A percentile compares a stretch with the other conserved stretches of the same genome.
Conservation (phyloP, 345 rosid species). For the Hibiscus tridactylites region DNA sequence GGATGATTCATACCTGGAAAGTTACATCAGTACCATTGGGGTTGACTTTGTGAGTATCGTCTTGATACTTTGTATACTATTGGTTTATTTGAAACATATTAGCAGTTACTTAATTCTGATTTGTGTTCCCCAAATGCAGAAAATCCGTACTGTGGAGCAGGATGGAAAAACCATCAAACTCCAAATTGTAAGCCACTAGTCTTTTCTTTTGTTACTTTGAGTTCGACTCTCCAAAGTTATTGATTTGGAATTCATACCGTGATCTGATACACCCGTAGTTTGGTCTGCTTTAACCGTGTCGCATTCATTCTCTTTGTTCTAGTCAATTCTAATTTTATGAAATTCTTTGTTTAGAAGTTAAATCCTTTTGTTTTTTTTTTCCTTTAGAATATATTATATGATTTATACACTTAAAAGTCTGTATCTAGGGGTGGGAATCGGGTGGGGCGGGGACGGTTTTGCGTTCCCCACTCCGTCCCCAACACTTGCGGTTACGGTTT, state of each 20-base stretch:
- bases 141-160: constrained; percentile 57
- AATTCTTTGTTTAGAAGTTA: background rate
- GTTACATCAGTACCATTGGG: constrained; percentile 73
- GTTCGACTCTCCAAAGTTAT: background rate
- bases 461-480: too few species aligned
- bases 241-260: background rate
- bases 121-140: constrained; percentile 17
- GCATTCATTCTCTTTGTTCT: background rate
- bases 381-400: background rate
- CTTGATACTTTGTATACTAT: background rate
- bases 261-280: background rate
- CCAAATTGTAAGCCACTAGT: constrained; percentile 26
- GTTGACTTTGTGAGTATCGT: constrained; percentile 52
- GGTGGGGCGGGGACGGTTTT: too few species aligned
- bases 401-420: background rate
- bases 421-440: background rate
- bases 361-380: background rate
- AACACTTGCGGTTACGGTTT: too few species aligned
- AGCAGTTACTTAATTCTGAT: background rate
- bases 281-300: background rate
- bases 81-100: background rate
- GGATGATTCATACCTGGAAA: constrained; percentile 68
- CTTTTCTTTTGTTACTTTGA: background rate
- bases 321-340: background rate
- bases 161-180: constrained; percentile 50